Percentiles rank a stretch among this genome's conserved stretches.
phyloP scores from a whole-genome alignment of 768 basidiomycete genomes.

The Termitomyces sp. region DNA sequence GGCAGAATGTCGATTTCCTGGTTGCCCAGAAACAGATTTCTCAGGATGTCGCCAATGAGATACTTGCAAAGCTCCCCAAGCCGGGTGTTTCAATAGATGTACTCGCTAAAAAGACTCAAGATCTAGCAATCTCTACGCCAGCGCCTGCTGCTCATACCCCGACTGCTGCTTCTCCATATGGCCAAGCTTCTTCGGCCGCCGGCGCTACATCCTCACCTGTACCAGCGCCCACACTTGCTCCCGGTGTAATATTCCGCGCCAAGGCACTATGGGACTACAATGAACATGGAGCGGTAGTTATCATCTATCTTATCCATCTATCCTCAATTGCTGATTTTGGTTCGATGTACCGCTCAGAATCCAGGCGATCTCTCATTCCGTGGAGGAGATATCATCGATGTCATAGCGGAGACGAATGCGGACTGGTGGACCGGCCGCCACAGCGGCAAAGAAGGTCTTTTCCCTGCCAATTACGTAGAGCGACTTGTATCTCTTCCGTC shows the following conservation, averaged over 20 bases:
- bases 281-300: slow-evolving; percentile 45
- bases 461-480: slow-evolving; percentile 74
- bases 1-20: slow-evolving; percentile 53
- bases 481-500: slow-evolving; percentile 28
- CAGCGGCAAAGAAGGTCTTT: slow-evolving; percentile 62
- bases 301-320: background rate
- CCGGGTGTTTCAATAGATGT: background rate
- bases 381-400: slow-evolving; percentile 69
- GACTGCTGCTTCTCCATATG: background rate
- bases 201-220: background rate
- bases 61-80: slow-evolving; percentile 39
- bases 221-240: slow-evolving; percentile 3
- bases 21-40: slow-evolving; percentile 45
- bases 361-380: slow-evolving; percentile 71
- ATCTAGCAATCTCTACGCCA: background rate
- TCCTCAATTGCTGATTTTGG: background rate
- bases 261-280: slow-evolving; percentile 67
- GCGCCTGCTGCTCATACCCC: slow-evolving; percentile 10
- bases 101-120: slow-evolving; percentile 6
- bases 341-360: slow-evolving; percentile 39
- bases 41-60: slow-evolving; percentile 37
- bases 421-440: slow-evolving; percentile 87
- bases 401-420: slow-evolving; percentile 65
- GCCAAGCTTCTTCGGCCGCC: slow-evolving; percentile 1
- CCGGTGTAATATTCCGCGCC: slow-evolving; percentile 33